Conservation (phyloP, 2,329 filamentous ascomycete species). For the Cytospora leucostoma region DNA sequence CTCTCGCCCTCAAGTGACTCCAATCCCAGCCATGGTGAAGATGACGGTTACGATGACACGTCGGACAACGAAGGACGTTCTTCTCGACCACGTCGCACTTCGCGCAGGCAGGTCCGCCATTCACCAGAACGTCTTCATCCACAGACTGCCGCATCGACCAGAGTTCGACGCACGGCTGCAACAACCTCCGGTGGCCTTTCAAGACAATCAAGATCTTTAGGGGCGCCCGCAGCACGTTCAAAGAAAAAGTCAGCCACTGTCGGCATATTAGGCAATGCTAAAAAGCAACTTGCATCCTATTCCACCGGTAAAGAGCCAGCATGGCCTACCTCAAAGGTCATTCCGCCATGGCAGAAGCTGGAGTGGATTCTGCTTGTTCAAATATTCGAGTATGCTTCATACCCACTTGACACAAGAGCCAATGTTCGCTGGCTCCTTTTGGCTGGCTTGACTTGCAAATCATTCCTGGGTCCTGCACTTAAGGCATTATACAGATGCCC, state of each 20-base stretch:
- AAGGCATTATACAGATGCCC: slow-evolving; percentile 71
- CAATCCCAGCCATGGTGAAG: slow-evolving; percentile 12
- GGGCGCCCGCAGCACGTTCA: slow-evolving; percentile 7
- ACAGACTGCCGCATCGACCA: slow-evolving; percentile 21
- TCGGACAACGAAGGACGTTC: slow-evolving; percentile 8
- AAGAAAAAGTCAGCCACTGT: slow-evolving; percentile 11
- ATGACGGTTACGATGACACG: slow-evolving; percentile 6
- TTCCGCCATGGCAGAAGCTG: slow-evolving; percentile 36
- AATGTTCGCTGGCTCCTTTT: slow-evolving; percentile 63
- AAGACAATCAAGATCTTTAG: slow-evolving; percentile 2
- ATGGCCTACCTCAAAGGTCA: slow-evolving; percentile 28
- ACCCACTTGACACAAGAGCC: slow-evolving; percentile 51
- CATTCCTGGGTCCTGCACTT: slow-evolving; percentile 72
- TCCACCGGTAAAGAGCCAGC: slow-evolving; percentile 14
- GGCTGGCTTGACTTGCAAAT: slow-evolving; percentile 62
- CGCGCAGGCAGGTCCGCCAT: slow-evolving; percentile 11
- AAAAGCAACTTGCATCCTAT: slow-evolving; percentile 13
- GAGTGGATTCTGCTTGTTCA: slow-evolving; percentile 64
- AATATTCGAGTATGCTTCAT: slow-evolving; percentile 69
- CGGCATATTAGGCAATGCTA: slow-evolving; percentile 8
- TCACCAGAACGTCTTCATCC: slow-evolving; percentile 10
- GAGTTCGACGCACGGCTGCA: slow-evolving; percentile 13
- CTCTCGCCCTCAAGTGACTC: slow-evolving; percentile 16
- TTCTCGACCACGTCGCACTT: slow-evolving; percentile 6
- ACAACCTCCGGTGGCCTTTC: slow-evolving; percentile 8